Base-by-base conservation (phyloP, 352 stramenopile species). In the Phytophthora pseudosyringae region DNA sequence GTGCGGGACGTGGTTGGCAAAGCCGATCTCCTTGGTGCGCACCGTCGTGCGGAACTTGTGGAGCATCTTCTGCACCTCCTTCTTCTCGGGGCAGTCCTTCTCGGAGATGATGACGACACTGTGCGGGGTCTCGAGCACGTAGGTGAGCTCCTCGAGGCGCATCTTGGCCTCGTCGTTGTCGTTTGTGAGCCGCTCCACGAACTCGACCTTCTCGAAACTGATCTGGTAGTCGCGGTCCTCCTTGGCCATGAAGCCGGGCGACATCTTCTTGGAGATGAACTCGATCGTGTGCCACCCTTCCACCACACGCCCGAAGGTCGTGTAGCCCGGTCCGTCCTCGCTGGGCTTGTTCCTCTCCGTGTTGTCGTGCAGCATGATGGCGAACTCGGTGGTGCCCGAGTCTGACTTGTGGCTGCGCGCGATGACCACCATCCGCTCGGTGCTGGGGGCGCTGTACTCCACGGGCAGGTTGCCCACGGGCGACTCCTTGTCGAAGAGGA, bases 51-150 rank as follows among this genome's bases (percentile, higher is more conserved):
- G 80, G 48, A 95, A 75, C 32, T 90, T 78, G 16, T 73, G 59
- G 71, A 98, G 75, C 78, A 89, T 74, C 51, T 82, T 64, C 56
- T 98, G 97, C 5, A 98, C 83, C 44, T 90, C 73, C 35, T 75
- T 86, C 66, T 95, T 98, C 75, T 97, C 97, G 3, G 91, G 85
- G 47, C 95, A 99, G 65, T 97, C 95, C 15, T 89, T 83, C 70
- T 99, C 98, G 11, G 91, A 96, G 59, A 98, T 97, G 40, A 99
- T 89, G 18, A 98, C 89, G 28, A 99, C 88, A 28, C 90, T 93
- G 68, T 97, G 84, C 28, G 71, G 73, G 1, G 81, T 90, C 69
- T 92, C 81, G 1, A 94, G 64, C 46, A 88, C 81, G 40, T 93
- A 71, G 28, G 67, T 81, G 26, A 95, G 78, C 67, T 91, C 83